Evolutionary conservation across 2,329 filamentous ascomycete species (phyloP).

Genomic region (Pseudogymnoascus sp.): DNA sequence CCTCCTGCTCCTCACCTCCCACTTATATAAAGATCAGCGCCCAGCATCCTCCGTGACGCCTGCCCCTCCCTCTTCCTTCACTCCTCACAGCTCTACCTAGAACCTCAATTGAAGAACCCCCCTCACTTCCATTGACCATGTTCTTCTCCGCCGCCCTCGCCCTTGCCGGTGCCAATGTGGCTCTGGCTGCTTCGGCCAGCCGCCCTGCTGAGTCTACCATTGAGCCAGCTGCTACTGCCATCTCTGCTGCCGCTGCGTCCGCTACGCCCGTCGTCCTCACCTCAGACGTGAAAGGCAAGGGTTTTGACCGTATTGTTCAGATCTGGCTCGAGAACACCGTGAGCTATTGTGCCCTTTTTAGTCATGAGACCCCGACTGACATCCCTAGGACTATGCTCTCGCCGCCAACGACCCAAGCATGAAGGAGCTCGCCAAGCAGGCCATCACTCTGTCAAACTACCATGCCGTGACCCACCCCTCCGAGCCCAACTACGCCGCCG

Average conservation of each 20-base stretch:
- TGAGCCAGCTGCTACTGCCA: slow-evolving; percentile 22
- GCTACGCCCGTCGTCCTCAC: slow-evolving; percentile 37
- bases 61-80: neutral
- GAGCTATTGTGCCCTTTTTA: neutral
- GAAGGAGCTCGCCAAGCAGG: slow-evolving; percentile 41
- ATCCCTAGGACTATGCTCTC: slow-evolving; percentile 19
- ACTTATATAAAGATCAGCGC: neutral
- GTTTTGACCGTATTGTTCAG: slow-evolving; percentile 51
- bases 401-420: slow-evolving; percentile 30
- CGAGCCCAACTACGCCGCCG: slow-evolving; percentile 55
- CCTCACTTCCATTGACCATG: neutral
- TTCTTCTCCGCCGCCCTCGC: slow-evolving; percentile 5
- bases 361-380: neutral
- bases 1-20: neutral
- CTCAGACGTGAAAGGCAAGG: slow-evolving; percentile 43
- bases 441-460: slow-evolving; percentile 47
- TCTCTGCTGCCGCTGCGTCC: slow-evolving; percentile 36
- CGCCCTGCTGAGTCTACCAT: slow-evolving; percentile 15
- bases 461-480: slow-evolving; percentile 50
- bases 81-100: neutral
- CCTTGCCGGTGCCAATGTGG: slow-evolving; percentile 10
- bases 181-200: slow-evolving; percentile 1
- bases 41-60: neutral
- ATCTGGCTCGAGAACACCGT: slow-evolving; percentile 57
- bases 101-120: neutral